Conservation (phyloP, 768 basidiomycete genomes). For the Russula abietina region DNA sequence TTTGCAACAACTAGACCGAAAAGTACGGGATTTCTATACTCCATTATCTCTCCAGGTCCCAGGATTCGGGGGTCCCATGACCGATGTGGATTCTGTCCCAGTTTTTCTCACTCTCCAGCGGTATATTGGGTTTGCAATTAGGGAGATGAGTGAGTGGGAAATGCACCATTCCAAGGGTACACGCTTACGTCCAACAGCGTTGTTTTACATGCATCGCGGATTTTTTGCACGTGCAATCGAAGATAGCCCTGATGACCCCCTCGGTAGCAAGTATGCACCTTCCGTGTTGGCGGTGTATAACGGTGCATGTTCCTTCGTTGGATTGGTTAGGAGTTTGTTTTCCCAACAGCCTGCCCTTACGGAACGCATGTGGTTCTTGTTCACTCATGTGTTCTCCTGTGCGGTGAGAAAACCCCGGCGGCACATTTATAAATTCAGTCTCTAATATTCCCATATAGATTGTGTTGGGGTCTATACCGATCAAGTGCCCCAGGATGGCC, state of each 20-base stretch:
- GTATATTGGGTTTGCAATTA: slow-evolving; percentile 59
- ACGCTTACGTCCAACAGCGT: slow-evolving; percentile 34
- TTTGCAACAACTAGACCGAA: slow-evolving; percentile 60
- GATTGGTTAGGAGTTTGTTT: slow-evolving; percentile 55
- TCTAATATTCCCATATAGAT: slow-evolving; percentile 38
- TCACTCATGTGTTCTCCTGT: slow-evolving; percentile 69
- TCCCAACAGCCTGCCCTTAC: slow-evolving; percentile 61
- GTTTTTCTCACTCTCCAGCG: slow-evolving; percentile 62
- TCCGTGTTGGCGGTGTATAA: slow-evolving; percentile 65
- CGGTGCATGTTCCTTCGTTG: slow-evolving; percentile 65
- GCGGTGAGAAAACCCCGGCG: slow-evolving; percentile 39
- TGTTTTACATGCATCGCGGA: slow-evolving; percentile 71
- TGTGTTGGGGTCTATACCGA: slow-evolving; percentile 62
- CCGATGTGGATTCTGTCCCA: slow-evolving; percentile 40
- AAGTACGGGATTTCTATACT: slow-evolving; percentile 56
- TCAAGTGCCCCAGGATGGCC: slow-evolving; percentile 54
- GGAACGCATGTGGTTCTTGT: slow-evolving; percentile 67
- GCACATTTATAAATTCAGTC: not conserved
- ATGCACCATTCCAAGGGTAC: not conserved
- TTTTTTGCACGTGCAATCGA: slow-evolving; percentile 68
- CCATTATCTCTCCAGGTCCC: slow-evolving; percentile 60
- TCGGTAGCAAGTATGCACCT: slow-evolving; percentile 62
- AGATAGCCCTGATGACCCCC: slow-evolving; percentile 55
- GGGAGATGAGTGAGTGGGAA: slow-evolving; percentile 52
- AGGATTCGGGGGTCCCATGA: slow-evolving; percentile 48